These are phyloP conservation scores for Boletus speciosus DNA, from an alignment of 768 basidiomycete genomes.

Conservation along the genomic window DNA sequence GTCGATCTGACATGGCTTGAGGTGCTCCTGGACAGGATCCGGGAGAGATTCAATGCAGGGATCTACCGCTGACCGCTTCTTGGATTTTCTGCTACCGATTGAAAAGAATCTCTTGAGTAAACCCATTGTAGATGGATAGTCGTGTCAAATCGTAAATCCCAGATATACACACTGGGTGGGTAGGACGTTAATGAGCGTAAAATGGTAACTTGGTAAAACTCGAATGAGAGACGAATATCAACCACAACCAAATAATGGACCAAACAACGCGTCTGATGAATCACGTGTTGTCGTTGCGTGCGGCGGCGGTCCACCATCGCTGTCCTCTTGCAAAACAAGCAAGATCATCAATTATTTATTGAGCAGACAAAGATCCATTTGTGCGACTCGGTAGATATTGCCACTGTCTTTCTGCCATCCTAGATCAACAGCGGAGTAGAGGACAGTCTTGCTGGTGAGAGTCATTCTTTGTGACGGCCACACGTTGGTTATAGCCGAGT, in stretches of 20 bases:
- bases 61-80: slow-evolving; percentile 36
- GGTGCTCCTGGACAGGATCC: slow-evolving; percentile 15
- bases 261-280: slow-evolving; percentile 28
- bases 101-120: slow-evolving; percentile 71
- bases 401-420: too few relatives aligned
- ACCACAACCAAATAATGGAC: slow-evolving; percentile 43
- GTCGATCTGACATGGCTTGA: slow-evolving; percentile 31
- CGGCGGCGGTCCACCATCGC: too few relatives aligned
- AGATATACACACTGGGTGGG: slow-evolving; percentile 18
- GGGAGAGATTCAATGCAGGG: slow-evolving; percentile 28
- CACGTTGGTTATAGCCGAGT: too few relatives aligned
- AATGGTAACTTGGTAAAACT: slow-evolving; percentile 8
- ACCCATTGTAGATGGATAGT: slow-evolving; percentile 45
- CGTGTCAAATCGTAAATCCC: slow-evolving; percentile 28
- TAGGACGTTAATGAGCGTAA: slow-evolving; percentile 28
- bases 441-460: too few relatives aligned
- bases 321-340: too few relatives aligned
- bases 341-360: too few relatives aligned
- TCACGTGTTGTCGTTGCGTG: slow-evolving; percentile 14
- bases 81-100: slow-evolving; percentile 60
- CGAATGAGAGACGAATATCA: slow-evolving; percentile 12
- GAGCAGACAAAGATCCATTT: too few relatives aligned
- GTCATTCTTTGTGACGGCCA: too few relatives aligned
- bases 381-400: too few relatives aligned
- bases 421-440: too few relatives aligned